These are phyloP conservation scores for Heteromeles arbutifolia DNA, from an alignment of 306 rosid genomes.

Conservation along the genomic window DNA sequence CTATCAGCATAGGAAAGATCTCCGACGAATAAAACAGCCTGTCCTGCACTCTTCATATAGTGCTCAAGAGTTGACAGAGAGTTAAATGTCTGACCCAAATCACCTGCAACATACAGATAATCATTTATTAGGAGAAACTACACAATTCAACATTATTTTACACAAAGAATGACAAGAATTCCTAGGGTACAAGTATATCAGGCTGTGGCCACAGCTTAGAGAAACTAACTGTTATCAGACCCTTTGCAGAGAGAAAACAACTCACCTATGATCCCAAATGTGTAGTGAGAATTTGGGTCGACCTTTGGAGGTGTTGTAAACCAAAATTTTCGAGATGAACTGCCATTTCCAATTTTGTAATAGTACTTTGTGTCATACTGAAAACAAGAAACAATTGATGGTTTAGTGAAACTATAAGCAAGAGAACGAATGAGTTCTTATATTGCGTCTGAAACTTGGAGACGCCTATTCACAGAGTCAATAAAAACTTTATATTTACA, in stretches of 20 bases:
- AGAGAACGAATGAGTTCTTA: not conserved
- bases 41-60: constrained; percentile 75
- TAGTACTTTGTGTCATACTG: constrained; percentile 79
- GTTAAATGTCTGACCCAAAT: constrained; percentile 94
- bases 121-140: constrained; percentile 16
- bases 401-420: not conserved
- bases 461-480: not conserved
- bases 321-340: constrained; percentile 86
- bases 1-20: constrained; percentile 96
- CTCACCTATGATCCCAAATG: constrained; percentile 90
- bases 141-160: not conserved
- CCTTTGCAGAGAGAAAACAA: constrained; percentile 10
- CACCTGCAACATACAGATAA: constrained; percentile 50
- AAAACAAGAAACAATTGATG: constrained; percentile 12
- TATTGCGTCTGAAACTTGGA: not conserved
- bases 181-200: not conserved
- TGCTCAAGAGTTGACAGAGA: constrained; percentile 92
- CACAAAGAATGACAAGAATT: constrained; percentile 9
- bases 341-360: constrained; percentile 78
- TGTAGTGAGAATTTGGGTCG: constrained; percentile 65
- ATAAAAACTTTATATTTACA: not conserved
- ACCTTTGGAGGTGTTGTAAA: constrained; percentile 72
- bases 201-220: not conserved
- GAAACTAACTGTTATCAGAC: not conserved
- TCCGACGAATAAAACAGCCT: constrained; percentile 76